These are phyloP conservation scores for Styphnolobium japonicum DNA, from an alignment of 306 rosid genomes.

Conservation along the genomic window DNA sequence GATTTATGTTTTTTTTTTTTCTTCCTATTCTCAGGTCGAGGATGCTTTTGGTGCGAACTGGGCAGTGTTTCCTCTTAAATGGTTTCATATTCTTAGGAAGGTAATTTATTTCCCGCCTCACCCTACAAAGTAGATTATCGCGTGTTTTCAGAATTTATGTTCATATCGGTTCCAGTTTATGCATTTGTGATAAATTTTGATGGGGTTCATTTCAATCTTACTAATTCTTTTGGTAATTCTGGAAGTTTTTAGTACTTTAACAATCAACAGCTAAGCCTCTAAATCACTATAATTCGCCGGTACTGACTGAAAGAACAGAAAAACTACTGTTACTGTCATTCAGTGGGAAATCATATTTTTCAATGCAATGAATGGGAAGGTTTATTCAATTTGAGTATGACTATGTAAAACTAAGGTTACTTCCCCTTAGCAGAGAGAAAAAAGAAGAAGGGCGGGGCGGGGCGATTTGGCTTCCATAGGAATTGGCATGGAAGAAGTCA, in stretches of 20 bases:
- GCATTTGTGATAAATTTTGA: not conserved
- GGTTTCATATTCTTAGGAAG: conserved; percentile 92
- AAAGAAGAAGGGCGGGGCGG: not conserved
- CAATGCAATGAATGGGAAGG: not conserved
- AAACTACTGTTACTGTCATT: not conserved
- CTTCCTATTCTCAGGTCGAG: conserved; percentile 44
- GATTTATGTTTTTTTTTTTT: not conserved
- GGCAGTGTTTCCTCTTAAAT: conserved; percentile 87
- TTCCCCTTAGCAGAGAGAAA: not conserved
- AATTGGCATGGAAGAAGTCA: too few species aligned
- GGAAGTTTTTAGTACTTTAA: not conserved
- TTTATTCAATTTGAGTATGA: not conserved
- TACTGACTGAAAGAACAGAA: not conserved
- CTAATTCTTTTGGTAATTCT: not conserved
- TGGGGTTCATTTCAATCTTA: not conserved
- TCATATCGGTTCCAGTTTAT: not conserved
- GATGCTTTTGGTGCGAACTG: conserved; percentile 64
- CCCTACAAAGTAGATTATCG: not conserved
- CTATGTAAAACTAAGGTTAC: not conserved
- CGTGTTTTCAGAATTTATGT: not conserved
- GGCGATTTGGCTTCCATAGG: not conserved
- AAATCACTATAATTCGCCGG: not conserved
- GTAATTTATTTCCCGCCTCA: conserved; percentile 21
- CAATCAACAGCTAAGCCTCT: not conserved
- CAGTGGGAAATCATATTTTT: not conserved